Evolutionary conservation across 257 asterid genomes (phyloP), one percentile per base, ranked within the genome.

Genomic region (Orobanche coerulescens): DNA sequence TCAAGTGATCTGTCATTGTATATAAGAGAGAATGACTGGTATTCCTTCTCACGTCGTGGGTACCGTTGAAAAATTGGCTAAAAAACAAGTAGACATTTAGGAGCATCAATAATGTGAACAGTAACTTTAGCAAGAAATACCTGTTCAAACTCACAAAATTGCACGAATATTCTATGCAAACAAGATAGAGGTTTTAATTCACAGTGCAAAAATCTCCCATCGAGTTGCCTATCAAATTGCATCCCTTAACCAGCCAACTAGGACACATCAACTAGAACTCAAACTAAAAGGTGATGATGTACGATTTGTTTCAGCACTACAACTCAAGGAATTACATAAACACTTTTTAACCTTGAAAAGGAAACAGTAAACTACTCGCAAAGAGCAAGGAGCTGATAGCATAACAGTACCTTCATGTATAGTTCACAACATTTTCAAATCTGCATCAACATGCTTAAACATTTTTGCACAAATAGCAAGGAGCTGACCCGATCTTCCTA

Each of bases 41-140:
- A 87, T 79, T 90, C 97, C 79, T 90, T 90, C 88, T 90, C 97
- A 16, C 96, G 97, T 18, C 97, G 83, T 53, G 97, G 97, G 70
- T 85, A 81, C 78, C 96, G 82, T 72, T 85, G 97, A 62, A 90
- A 90, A 64, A 87, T 87, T 75, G 96, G 97, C 97, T 90, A 83
- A 59, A 78, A 64, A 19, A 59, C 59, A 48, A 61, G 22, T 26
- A 69, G 33, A 73, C 58, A 65, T 36, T 68, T 58, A 69, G 71
- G 71, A 65, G 40, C 26, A 58, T 33, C 55, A 54, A 24, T 65
- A 24, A 65, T 46, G 30, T 15, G 48, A 42, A 56, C 26, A 30
- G 13, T 57, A 57, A 42, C 18, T 56, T 28, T 19, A 67, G 54
- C 43, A 58, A 48, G 15, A 58, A 48, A 52, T 37, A 15, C 51